Evolutionary conservation across 108 stramenopile species (phyloP).

Genomic region (Skeletonema menzelii): DNA sequence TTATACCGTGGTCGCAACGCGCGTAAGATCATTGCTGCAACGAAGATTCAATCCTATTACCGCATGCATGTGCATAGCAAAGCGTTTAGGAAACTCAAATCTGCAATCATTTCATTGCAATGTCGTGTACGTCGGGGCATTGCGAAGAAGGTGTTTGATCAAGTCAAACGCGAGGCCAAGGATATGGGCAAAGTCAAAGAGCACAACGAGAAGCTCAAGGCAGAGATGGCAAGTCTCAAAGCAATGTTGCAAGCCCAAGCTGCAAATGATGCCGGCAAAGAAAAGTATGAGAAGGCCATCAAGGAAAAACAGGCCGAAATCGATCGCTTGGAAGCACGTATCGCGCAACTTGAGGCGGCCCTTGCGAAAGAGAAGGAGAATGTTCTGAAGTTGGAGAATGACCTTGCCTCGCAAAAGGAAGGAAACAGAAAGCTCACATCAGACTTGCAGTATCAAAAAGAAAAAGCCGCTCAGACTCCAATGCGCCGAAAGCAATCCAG

Average conservation of each 20-base stretch:
- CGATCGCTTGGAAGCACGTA: slow-evolving; percentile 66
- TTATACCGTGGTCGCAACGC: slow-evolving; percentile 66
- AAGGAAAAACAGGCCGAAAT: slow-evolving; percentile 75
- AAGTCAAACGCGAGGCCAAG: slow-evolving; percentile 81
- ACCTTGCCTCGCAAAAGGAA: slow-evolving; percentile 53
- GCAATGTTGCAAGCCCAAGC: slow-evolving; percentile 90
- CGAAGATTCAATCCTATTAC: slow-evolving; percentile 65
- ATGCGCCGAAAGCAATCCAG: slow-evolving; percentile 19
- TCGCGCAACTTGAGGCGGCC: slow-evolving; percentile 72
- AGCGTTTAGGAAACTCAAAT: slow-evolving; percentile 58
- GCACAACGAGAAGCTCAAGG: slow-evolving; percentile 87
- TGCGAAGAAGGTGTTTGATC: slow-evolving; percentile 61
- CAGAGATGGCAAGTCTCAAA: slow-evolving; percentile 90
- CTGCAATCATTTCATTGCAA: slow-evolving; percentile 79
- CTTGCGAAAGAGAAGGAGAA: slow-evolving; percentile 70
- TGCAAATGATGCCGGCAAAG: slow-evolving; percentile 64
- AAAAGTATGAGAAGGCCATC: slow-evolving; percentile 54
- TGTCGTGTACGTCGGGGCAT: slow-evolving; percentile 57
- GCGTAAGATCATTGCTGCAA: slow-evolving; percentile 59
- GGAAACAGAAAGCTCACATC: slow-evolving; percentile 30
- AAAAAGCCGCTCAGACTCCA: slow-evolving; percentile 22
- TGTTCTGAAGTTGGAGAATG: slow-evolving; percentile 70
- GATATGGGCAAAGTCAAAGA: slow-evolving; percentile 85
- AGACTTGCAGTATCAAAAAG: slow-evolving; percentile 43
- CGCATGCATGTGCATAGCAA: slow-evolving; percentile 52